phyloP scores from a whole-genome alignment of 73 alveolate species.

The Tetrahymena malaccensis region DNA sequence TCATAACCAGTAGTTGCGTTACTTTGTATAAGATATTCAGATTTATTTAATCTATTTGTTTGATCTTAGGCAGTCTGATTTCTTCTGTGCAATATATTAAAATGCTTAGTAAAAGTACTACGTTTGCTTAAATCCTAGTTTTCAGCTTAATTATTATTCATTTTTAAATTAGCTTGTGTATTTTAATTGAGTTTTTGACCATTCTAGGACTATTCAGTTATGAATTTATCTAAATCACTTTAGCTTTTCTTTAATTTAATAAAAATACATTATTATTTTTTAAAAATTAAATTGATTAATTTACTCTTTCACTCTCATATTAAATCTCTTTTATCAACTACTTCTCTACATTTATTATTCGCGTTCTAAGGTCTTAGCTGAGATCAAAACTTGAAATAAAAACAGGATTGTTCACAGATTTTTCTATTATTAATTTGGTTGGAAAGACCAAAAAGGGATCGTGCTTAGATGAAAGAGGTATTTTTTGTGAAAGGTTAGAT shows the following conservation, averaged over 20 bases:
- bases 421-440: not conserved
- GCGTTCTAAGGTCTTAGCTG: not conserved
- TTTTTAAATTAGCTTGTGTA: not conserved
- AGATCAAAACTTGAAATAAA: not conserved
- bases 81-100: not conserved
- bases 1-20: not conserved
- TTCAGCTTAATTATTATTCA: not conserved
- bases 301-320: not conserved
- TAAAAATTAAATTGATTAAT: not conserved
- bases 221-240: not conserved
- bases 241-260: not conserved
- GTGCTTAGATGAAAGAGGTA: not conserved
- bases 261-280: not conserved
- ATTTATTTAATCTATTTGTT: not conserved
- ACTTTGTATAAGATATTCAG: not conserved
- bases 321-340: not conserved
- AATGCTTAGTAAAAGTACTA: not conserved
- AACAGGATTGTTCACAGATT: not conserved
- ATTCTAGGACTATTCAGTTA: not conserved
- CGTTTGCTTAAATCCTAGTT: not conserved
- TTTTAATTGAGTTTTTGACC: too few relatives aligned
- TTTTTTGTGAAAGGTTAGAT: not conserved
- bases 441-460: not conserved
- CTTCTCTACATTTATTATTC: not conserved
- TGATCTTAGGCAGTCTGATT: not conserved